phyloP scores from a whole-genome alignment of 345 rosid genomes.

The Populus simonii region DNA sequence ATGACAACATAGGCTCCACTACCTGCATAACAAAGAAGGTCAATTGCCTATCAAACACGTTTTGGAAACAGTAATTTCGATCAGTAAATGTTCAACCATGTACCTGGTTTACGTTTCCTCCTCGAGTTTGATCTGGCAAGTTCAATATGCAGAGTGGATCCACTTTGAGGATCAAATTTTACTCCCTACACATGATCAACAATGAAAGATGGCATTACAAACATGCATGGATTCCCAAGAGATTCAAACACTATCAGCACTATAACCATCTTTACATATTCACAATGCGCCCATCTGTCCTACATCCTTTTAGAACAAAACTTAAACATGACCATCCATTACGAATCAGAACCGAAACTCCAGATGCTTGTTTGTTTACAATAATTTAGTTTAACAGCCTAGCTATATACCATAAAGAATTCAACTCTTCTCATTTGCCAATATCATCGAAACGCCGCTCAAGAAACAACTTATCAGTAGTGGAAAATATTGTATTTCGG shows the following conservation, averaged over 20 bases:
- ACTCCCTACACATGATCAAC: slow-evolving; percentile 50
- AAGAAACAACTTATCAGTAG: too few species aligned
- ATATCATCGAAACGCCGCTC: too few species aligned
- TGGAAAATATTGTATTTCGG: too few species aligned
- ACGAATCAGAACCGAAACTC: not conserved
- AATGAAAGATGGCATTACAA: not conserved
- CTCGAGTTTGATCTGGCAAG: slow-evolving; percentile 85
- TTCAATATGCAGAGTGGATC: slow-evolving; percentile 71
- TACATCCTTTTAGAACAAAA: not conserved
- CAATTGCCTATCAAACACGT: not conserved
- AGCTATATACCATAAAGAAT: not conserved
- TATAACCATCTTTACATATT: not conserved
- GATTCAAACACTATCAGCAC: not conserved
- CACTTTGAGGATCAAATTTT: slow-evolving; percentile 81
- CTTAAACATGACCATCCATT: not conserved
- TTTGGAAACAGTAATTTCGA: not conserved
- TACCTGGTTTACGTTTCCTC: slow-evolving; percentile 69
- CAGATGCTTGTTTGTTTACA: not conserved
- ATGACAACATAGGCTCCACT: slow-evolving; percentile 78
- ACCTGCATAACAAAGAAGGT: slow-evolving; percentile 35
- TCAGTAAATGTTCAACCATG: not conserved
- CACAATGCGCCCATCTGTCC: not conserved
- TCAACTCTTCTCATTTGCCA: too few species aligned
- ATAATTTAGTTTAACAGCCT: not conserved
- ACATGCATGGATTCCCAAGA: not conserved